Base-by-base conservation (phyloP, 345 rosid genomes). In the Bruguiera parviflora region DNA sequence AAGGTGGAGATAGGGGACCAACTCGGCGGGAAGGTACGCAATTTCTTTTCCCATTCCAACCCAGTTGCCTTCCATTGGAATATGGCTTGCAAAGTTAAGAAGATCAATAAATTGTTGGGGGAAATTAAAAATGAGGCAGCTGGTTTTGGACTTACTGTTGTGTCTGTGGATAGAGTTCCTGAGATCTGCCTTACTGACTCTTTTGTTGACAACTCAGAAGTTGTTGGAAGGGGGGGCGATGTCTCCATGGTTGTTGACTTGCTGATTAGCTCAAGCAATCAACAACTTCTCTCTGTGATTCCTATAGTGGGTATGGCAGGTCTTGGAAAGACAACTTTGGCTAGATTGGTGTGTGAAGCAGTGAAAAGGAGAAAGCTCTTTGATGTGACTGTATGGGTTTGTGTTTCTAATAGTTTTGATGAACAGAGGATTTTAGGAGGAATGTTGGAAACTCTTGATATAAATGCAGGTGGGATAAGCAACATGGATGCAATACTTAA, bases 281-380 rank as follows among this genome's bases (percentile, higher is more conserved):
- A 43, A 57, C 28, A 56, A 27, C 29, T 22, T 56, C 49, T 43
- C 49, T 24, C 59, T 27, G 28, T 56, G 6, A 22, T 56, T 10
- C 22, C 59, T 4, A 22, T 78, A 1, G 67, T 78, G n/a, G 78
- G 82, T 3, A 78, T 78, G 75, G 61, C 55, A 0, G 78, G 82
- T 7, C 33, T 78, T 24, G 81, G 81, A 18, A 78, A 78, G 29
- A 70, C 81, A 2, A 49, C 75, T 5, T 8, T 78, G 32, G 78
- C 75, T 10, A 27, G 67, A 29, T 8, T 32, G 2, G 63, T 67
- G n/a, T 53, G 21, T 43, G 28, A 67, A 32, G 60, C 35, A 33
- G 64, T 10, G 25, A 28, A 8, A 20, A 47, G 11, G 19, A 56
- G 27, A 22, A 61, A 8, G 6, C 24, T 13, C 5, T 76, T 71